A percentile compares a stretch with the other conserved stretches of the same genome.
Conservation (phyloP, 2,329 filamentous ascomycete genomes). For the Sporothrix protearum region DNA sequence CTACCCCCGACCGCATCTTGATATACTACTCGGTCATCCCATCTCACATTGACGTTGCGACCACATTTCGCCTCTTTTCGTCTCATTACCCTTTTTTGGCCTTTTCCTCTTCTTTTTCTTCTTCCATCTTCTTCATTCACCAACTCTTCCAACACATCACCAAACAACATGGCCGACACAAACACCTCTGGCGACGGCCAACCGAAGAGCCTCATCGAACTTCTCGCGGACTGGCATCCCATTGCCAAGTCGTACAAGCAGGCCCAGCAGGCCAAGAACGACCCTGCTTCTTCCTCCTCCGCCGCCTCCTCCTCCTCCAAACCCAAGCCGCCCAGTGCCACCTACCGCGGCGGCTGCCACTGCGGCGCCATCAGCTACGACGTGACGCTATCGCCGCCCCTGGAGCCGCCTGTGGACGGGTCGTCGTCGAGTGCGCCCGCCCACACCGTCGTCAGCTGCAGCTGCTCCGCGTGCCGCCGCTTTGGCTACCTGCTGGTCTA, state of each 20-base stretch:
- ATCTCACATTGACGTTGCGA: not conserved
- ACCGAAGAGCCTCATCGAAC: not conserved
- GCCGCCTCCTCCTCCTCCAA: not conserved
- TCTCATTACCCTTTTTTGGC: too few species aligned
- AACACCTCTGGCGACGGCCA: not conserved
- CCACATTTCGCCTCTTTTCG: not conserved
- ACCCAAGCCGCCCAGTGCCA: constrained; percentile 29
- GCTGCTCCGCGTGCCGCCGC: constrained; percentile 52
- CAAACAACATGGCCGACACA: constrained; percentile 6
- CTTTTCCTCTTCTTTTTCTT: too few species aligned
- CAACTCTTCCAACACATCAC: too few species aligned
- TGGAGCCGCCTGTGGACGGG: constrained; percentile 48
- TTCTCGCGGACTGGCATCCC: constrained; percentile 15
- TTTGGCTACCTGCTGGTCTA: constrained; percentile 52
- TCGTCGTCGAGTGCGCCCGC: constrained; percentile 43
- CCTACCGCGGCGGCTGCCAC: constrained; percentile 51
- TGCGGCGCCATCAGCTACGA: constrained; percentile 50
- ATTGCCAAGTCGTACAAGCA: not conserved
- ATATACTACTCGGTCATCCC: not conserved
- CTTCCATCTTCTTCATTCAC: not conserved
- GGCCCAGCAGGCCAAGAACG: not conserved
- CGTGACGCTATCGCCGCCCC: constrained; percentile 47
- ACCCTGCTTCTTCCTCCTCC: not conserved
- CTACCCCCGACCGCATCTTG: not conserved
- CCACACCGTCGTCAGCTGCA: constrained; percentile 47